Conservation (phyloP, 2,329 filamentous ascomycete species). For the Dendryphion nanum region DNA sequence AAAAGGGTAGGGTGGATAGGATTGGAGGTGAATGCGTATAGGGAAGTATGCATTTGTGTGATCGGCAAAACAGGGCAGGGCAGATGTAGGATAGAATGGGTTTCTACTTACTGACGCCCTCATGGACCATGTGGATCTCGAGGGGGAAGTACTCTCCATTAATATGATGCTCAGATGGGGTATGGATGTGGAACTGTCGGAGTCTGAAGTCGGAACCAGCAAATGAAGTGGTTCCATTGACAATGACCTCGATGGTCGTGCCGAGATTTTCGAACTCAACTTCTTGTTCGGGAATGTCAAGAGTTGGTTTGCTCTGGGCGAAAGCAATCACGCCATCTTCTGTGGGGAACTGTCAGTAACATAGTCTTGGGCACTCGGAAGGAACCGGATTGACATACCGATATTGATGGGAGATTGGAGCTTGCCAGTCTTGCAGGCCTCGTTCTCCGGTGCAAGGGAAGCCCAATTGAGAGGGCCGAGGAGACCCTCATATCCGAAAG, state of each 20-base stretch:
- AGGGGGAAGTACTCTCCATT: conserved; percentile 47
- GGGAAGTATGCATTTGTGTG: neutral
- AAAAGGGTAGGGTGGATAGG: conserved; percentile 3
- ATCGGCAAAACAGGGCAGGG: conserved; percentile 1
- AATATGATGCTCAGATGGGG: conserved; percentile 59
- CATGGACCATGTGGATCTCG: conserved; percentile 61
- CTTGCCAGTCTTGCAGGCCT: conserved; percentile 48
- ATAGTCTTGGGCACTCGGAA: conserved; percentile 1
- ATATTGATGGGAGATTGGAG: conserved; percentile 60
- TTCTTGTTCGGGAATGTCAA: conserved; percentile 44
- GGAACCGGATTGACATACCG: conserved; percentile 18
- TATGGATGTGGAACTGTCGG: conserved; percentile 61
- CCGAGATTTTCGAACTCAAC: conserved; percentile 58
- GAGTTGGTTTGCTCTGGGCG: conserved; percentile 23
- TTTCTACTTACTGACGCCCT: conserved; percentile 41
- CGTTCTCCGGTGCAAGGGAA: conserved; percentile 44
- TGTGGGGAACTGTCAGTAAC: conserved; percentile 1
- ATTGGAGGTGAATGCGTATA: conserved; percentile 1
- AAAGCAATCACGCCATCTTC: conserved; percentile 32
- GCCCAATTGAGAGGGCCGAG: conserved; percentile 56
- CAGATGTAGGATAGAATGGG: neutral
- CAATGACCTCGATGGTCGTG: conserved; percentile 57
- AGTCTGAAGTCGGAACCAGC: conserved; percentile 44
- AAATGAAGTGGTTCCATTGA: conserved; percentile 49
- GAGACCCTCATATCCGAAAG: conserved; percentile 44